A percentile compares a stretch with the other conserved stretches of the same genome.
Conservation (phyloP, 2,329 filamentous ascomycete genomes). For the Zarea fungicola region DNA sequence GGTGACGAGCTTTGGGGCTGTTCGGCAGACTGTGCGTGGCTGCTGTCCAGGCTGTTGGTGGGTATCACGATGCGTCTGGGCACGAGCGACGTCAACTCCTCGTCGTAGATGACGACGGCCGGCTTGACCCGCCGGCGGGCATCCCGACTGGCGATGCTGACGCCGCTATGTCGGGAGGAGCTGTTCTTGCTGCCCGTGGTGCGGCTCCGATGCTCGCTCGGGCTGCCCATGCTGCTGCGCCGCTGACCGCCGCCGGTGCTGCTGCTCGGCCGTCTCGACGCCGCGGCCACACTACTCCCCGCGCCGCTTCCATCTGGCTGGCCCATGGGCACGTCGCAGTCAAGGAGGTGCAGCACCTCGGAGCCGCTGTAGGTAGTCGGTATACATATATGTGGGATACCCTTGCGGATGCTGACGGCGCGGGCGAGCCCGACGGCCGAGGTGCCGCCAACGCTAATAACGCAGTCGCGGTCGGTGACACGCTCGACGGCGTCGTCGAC, state of each 20-base stretch:
- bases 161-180: constrained; percentile 7
- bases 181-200: constrained; percentile 14
- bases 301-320: constrained; percentile 14
- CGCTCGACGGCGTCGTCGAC: constrained; percentile 24
- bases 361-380: constrained; percentile 56
- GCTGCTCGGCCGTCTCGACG: not conserved
- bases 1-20: constrained; percentile 17
- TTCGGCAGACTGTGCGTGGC: constrained; percentile 16
- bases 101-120: constrained; percentile 33
- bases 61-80: constrained; percentile 26
- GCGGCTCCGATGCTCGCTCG: constrained; percentile 7
- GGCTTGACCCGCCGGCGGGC: constrained; percentile 20
- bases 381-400: constrained; percentile 52
- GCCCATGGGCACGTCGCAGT: constrained; percentile 9
- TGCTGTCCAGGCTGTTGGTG: constrained; percentile 10
- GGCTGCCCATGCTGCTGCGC: constrained; percentile 11
- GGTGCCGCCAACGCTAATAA: constrained; percentile 58
- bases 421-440: constrained; percentile 57
- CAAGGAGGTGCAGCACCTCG: constrained; percentile 51
- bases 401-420: constrained; percentile 46
- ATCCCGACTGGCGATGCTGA: constrained; percentile 16
- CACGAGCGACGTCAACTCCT: constrained; percentile 28
- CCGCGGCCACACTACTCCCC: not conserved
- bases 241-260: too few relatives aligned
- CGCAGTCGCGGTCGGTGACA: constrained; percentile 42